phyloP scores from a whole-genome alignment of 2,329 filamentous ascomycete genomes.

The Fusarium sp. region DNA sequence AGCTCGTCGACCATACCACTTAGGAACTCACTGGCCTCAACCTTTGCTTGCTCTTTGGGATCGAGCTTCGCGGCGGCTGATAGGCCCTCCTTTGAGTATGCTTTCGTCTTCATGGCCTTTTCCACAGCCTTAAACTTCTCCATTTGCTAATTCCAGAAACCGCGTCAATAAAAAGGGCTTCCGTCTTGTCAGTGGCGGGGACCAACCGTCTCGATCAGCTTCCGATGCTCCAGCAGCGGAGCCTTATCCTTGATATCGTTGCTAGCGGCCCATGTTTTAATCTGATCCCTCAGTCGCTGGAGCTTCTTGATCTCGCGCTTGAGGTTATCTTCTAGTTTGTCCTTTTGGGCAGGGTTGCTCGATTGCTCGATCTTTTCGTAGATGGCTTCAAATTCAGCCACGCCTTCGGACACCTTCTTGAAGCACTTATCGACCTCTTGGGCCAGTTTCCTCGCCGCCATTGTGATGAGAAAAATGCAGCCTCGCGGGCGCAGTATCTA shows the following conservation, averaged over 20 bases:
- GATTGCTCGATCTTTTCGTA: constrained; percentile 98
- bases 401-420: constrained; percentile 97
- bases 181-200: constrained; percentile 35
- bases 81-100: constrained; percentile 97
- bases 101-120: constrained; percentile 99
- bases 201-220: constrained; percentile 95
- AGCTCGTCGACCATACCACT: constrained; percentile 91
- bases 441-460: constrained; percentile 96
- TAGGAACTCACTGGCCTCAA: constrained; percentile 89
- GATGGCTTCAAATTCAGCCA: constrained; percentile 91
- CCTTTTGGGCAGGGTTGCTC: constrained; percentile 93
- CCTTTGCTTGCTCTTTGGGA: constrained; percentile 96
- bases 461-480: constrained; percentile 62
- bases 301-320: constrained; percentile 99
- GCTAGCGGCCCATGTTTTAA: constrained; percentile 98
- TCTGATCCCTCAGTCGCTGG: constrained; percentile 95
- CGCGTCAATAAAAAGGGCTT: constrained; percentile 38
- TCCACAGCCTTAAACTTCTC: constrained; percentile 99
- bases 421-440: constrained; percentile 99
- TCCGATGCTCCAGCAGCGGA: constrained; percentile 92
- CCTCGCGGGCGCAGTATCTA: constrained; percentile 37
- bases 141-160: constrained; percentile 80
- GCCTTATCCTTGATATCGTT: constrained; percentile 99
- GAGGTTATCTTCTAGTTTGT: constrained; percentile 97
- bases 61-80: constrained; percentile 93